Evolutionary conservation across 2,329 filamentous ascomycete genomes (phyloP).

Genomic region (Penicillium sclerotigenum): DNA sequence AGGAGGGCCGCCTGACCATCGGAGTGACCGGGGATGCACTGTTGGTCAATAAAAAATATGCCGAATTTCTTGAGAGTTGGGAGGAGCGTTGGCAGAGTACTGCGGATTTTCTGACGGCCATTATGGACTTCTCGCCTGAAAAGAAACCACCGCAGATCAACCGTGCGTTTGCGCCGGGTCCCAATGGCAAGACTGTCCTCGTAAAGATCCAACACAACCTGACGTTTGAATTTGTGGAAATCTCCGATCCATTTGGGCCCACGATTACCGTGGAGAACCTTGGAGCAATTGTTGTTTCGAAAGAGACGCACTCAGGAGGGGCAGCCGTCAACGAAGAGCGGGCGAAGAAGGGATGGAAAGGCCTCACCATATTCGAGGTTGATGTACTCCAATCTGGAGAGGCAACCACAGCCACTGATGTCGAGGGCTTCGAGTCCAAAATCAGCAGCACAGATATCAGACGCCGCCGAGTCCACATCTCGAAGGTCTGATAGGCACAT

Average conservation of each 20-base stretch:
- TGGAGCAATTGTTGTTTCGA: slow-evolving; percentile 78
- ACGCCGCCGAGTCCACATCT: slow-evolving; percentile 46
- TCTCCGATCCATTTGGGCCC: slow-evolving; percentile 85
- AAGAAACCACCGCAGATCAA: slow-evolving; percentile 32
- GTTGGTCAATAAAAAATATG: slow-evolving; percentile 83
- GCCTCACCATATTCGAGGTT: slow-evolving; percentile 79
- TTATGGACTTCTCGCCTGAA: slow-evolving; percentile 56
- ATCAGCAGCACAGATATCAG: slow-evolving; percentile 89
- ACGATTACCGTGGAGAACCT: slow-evolving; percentile 80
- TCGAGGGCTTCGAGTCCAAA: slow-evolving; percentile 70
- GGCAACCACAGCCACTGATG: slow-evolving; percentile 37
- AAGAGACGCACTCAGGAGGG: slow-evolving; percentile 81
- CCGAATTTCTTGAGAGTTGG: slow-evolving; percentile 79
- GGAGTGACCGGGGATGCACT: slow-evolving; percentile 88
- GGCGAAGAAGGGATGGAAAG: slow-evolving; percentile 68
- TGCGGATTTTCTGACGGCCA: slow-evolving; percentile 65
- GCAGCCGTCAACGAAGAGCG: slow-evolving; percentile 82
- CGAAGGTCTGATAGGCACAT: slow-evolving; percentile 25
- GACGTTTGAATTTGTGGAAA: slow-evolving; percentile 73
- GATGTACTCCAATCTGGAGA: slow-evolving; percentile 75
- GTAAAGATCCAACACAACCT: slow-evolving; percentile 59
- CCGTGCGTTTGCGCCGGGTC: slow-evolving; percentile 35
- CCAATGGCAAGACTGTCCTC: slow-evolving; percentile 40
- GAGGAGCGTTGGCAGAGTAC: slow-evolving; percentile 65
- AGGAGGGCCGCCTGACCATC: slow-evolving; percentile 64